Percentiles rank a stretch among this genome's conserved stretches.
These are phyloP conservation scores for Rhynchosporium agropyri DNA, from an alignment of 2,329 filamentous ascomycete genomes.

Conservation along the genomic window DNA sequence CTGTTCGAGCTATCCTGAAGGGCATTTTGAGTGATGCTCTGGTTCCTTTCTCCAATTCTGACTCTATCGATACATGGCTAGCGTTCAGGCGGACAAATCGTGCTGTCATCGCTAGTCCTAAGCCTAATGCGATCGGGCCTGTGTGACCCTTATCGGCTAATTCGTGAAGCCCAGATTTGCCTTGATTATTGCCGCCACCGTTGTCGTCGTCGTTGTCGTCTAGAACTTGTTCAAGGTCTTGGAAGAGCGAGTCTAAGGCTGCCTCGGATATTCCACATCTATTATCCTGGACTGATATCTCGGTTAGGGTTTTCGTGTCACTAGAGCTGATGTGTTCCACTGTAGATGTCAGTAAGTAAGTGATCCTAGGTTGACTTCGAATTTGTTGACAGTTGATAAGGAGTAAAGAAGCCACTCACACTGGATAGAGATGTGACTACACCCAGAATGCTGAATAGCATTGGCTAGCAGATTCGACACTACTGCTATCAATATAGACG, in stretches of 20 bases:
- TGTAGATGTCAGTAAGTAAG: constrained; percentile 4
- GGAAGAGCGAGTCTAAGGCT: constrained; percentile 32
- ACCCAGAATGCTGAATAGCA: constrained; percentile 30
- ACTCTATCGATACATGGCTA: constrained; percentile 33
- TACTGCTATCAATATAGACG: constrained; percentile 29
- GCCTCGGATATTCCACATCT: constrained; percentile 31
- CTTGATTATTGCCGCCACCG: too few species aligned
- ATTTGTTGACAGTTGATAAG: too few species aligned
- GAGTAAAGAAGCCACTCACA: constrained; percentile 8
- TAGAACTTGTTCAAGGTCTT: constrained; percentile 33
- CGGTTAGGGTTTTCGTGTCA: constrained; percentile 26
- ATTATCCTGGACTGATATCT: constrained; percentile 32
- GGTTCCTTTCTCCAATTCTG: constrained; percentile 28
- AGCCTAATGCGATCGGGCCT: constrained; percentile 26
- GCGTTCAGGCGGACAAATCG: constrained; percentile 33
- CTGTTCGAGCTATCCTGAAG: constrained; percentile 27
- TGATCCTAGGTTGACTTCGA: too few species aligned
- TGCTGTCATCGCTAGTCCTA: constrained; percentile 34
- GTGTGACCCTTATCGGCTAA: not conserved
- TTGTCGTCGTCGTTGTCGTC: constrained; percentile 35
- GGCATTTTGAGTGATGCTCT: constrained; percentile 34
- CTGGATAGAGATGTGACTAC: constrained; percentile 24
- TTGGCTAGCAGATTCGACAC: constrained; percentile 34
- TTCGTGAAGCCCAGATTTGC: constrained; percentile 12
- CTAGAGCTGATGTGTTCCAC: constrained; percentile 25